These are phyloP conservation scores for Beauveria bassiana DNA, from an alignment of 2,329 filamentous ascomycete genomes.

Conservation along the genomic window DNA sequence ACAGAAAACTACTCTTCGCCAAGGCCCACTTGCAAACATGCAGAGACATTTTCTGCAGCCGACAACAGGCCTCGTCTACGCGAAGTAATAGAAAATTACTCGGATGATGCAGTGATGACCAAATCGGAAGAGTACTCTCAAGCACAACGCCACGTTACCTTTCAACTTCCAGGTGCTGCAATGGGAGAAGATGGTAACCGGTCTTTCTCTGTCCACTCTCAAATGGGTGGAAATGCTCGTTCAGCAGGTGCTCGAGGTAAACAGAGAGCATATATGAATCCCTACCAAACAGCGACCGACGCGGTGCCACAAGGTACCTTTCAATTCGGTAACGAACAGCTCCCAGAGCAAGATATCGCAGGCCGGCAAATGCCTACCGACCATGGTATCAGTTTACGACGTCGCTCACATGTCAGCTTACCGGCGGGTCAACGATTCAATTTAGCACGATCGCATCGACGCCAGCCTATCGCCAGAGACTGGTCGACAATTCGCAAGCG, in stretches of 20 bases:
- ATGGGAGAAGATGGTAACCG: conserved; percentile 10
- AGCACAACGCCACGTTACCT: conserved; percentile 14
- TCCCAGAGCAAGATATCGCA: conserved; percentile 20
- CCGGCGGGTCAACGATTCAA: conserved; percentile 42
- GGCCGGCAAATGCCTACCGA: conserved; percentile 20
- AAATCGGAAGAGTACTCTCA: conserved; percentile 9
- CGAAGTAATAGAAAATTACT: conserved; percentile 22
- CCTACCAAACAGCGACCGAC: background rate
- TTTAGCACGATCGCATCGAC: conserved; percentile 45
- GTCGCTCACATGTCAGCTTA: conserved; percentile 47
- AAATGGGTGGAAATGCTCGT: background rate
- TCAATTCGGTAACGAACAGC: conserved; percentile 17
- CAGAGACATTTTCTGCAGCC: conserved; percentile 19
- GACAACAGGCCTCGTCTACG: conserved; percentile 19
- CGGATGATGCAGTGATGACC: conserved; percentile 10
- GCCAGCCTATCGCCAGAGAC: conserved; percentile 62
- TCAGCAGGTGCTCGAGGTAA: background rate
- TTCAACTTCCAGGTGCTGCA: conserved; percentile 9
- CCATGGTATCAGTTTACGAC: conserved; percentile 37
- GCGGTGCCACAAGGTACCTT: conserved; percentile 8
- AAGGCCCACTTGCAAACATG: conserved; percentile 18
- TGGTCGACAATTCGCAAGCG: conserved; percentile 62
- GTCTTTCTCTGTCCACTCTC: background rate
- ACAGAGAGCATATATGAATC: background rate
- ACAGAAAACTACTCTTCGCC: background rate